Evolutionary conservation across 2,329 filamentous ascomycete genomes (phyloP), one percentile per base, ranked within the genome.

Genomic region (Acrocalymma vagum): DNA sequence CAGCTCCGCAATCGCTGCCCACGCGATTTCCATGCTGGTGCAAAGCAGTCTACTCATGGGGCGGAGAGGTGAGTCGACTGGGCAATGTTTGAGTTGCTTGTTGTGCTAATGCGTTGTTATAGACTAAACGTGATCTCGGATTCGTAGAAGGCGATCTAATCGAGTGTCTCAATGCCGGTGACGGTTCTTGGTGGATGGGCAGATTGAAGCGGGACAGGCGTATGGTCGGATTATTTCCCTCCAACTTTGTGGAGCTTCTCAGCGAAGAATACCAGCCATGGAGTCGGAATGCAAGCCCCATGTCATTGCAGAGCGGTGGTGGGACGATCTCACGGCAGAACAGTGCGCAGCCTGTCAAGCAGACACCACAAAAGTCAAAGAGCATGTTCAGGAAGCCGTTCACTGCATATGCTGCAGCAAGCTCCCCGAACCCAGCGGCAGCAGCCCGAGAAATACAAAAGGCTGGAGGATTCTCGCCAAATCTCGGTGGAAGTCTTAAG

Each of bases 141-240:
- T 99, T 99, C 72, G 88, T 99, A 57, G 94, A 99, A 72, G 94
- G 94, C 51, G 94, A 99, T 72, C 74, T 99, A 55, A 99, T 99
- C 69, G 94, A 99, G 81, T 96, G 93, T 65, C 79, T 99, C 37
- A 99, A 99, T 69, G 94, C 94, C 14, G 94, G 94, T 51, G 94
- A 99, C 73, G 94, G 94, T 36, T 92, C 90, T 30, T 99, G 94
- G 94, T 99, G 94, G 94, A 96, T 92, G 73, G 94, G 94, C 31
- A 84, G 93, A 51, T 74, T 99, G 65, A 89, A 86, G 65, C 84
- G 94, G 58, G 94, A 99, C 72, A 87, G 88, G 69, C 85, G 92
- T 63, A 91, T 93, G 62, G 86, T 96, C 60, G 94, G 94, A 38
- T 78, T 94, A 14, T 99, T 99, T 63, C 94, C 94, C 1, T 96